Evolutionary conservation across 768 basidiomycete genomes (phyloP), one percentile per base, ranked within the genome.

Genomic region (Lactarius akahatsu): DNA sequence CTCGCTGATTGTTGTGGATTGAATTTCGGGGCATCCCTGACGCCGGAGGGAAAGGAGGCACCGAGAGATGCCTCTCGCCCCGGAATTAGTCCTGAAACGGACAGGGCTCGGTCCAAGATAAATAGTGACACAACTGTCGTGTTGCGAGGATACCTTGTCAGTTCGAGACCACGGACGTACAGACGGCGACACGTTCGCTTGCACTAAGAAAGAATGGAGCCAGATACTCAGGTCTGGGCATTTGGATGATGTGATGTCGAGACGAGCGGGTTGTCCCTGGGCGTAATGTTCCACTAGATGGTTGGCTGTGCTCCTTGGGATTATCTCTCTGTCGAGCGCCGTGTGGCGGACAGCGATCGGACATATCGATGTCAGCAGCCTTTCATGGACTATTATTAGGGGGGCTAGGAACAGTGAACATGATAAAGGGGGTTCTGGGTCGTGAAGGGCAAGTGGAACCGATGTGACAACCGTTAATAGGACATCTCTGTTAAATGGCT

Each of bases 131-230:
- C 18, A 23, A 4, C 30, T 34, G 56, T 32, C 34, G 30, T 32
- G 56, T 66, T 58, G 65, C 65, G n/a, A 66, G 61, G 66, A 26
- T 43, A 67, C 66, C 57, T 66, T 66, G 65, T 56, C n/a, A 36
- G 54, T 1, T 8, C 16, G 16, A 28, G 41, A 4, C 3, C 23
- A 32, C 50, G 5, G 7, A 56, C 11, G 36, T 36, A 36, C 40
- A 0, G 40, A 36, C 40, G 1, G 40, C 40, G 16, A 41, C 23
- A 52, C 50, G 50, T 13, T 52, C 26, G 50, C 58, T 13, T n/a
- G 30, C 40, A 30, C 58, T 58, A 18, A 34, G 52, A 40, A 18
- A 26, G 56, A 64, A 65, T 65, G 64, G 64, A 65, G 64, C 58
- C 64, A 65, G n/a, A 57, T 20, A 23, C 30, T 34, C 30, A 18